phyloP scores from a whole-genome alignment of 106 monocot species.

The Dendrobium officinale region DNA sequence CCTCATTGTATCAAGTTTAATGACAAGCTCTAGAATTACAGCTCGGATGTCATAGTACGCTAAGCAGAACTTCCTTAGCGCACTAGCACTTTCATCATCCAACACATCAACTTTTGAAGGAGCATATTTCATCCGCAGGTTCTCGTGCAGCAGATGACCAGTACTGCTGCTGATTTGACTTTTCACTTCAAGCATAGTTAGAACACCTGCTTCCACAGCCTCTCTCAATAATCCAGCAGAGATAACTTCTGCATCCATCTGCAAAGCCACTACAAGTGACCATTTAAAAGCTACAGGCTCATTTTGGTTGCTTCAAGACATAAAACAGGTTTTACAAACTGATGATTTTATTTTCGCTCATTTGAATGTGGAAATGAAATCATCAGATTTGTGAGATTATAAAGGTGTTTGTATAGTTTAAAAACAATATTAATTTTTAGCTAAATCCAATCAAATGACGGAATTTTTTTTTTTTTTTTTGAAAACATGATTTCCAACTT shows the following conservation, averaged over 20 bases:
- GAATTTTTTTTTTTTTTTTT: too few species aligned
- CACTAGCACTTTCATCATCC: slow-evolving; percentile 61
- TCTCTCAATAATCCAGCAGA: slow-evolving; percentile 77
- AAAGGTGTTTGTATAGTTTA: too few species aligned
- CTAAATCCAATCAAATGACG: too few species aligned
- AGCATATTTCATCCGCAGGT: slow-evolving; percentile 49
- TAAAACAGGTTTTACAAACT: background rate
- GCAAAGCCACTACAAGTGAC: slow-evolving; percentile 3
- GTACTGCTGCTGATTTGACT: slow-evolving; percentile 47
- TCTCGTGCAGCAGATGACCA: slow-evolving; percentile 78
- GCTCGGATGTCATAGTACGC: slow-evolving; percentile 90
- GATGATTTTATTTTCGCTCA: background rate
- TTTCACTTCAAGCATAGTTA: slow-evolving; percentile 68
- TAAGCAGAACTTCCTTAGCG: slow-evolving; percentile 65
- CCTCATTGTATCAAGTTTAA: slow-evolving; percentile 78
- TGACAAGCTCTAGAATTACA: slow-evolving; percentile 59
- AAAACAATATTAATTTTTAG: too few species aligned
- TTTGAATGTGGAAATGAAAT: too few species aligned
- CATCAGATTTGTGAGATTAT: too few species aligned
- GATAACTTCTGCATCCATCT: slow-evolving; percentile 99
- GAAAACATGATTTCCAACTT: too few species aligned
- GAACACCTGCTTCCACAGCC: slow-evolving; percentile 42
- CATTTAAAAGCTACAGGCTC: too few species aligned
- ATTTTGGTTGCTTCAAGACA: background rate
- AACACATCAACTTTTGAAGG: slow-evolving; percentile 51